Conservation (phyloP, 768 basidiomycete species). For the Tulasnella sp. region DNA sequence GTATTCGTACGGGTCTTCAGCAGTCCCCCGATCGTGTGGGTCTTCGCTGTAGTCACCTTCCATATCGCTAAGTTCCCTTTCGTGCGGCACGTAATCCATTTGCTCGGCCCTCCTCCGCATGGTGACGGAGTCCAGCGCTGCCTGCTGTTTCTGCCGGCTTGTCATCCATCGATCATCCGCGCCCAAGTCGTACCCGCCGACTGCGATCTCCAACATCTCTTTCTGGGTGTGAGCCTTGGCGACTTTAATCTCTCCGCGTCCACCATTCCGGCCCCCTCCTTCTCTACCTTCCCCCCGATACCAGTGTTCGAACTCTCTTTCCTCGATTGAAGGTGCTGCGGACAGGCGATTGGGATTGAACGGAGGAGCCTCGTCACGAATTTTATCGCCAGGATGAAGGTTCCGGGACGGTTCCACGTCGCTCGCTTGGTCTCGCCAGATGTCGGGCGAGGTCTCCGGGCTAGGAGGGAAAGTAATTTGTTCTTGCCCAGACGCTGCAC, state of each 20-base stretch:
- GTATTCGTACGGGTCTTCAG: background rate
- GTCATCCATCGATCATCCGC: conserved; percentile 13
- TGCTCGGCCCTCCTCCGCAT: conserved; percentile 44
- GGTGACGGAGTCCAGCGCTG: conserved; percentile 53
- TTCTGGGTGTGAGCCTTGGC: conserved; percentile 48
- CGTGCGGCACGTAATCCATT: conserved; percentile 57
- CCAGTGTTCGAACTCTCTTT: conserved; percentile 84
- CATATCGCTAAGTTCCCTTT: conserved; percentile 66
- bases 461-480: conserved; percentile 23
- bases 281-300: conserved; percentile 72
- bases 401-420: background rate
- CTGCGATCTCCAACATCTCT: conserved; percentile 66
- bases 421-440: conserved; percentile 5
- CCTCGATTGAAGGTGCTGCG: conserved; percentile 58
- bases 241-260: conserved; percentile 78
- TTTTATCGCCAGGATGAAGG: conserved; percentile 7
- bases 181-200: conserved; percentile 25
- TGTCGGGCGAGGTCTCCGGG: conserved; percentile 27
- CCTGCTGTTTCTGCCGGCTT: conserved; percentile 49
- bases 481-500: background rate
- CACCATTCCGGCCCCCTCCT: conserved; percentile 61
- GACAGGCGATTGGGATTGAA: conserved; percentile 22
- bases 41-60: conserved; percentile 34
- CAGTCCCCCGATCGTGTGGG: background rate
- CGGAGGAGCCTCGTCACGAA: conserved; percentile 25